These are phyloP conservation scores for Lepidium sativum DNA, from an alignment of 345 rosid species.

Conservation along the genomic window DNA sequence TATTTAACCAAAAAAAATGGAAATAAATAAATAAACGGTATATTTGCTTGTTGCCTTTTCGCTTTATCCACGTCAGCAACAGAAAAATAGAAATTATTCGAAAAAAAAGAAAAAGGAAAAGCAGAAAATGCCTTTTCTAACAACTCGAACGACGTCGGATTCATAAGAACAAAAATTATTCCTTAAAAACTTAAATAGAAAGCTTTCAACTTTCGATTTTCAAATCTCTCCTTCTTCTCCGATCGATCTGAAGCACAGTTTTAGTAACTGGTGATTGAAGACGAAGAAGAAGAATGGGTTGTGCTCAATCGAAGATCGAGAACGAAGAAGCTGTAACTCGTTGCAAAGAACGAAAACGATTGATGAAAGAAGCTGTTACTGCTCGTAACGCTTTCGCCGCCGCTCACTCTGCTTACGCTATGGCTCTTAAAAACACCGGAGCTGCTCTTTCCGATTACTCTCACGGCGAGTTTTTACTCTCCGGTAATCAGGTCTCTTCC, in stretches of 20 bases:
- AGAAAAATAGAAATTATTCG: neutral
- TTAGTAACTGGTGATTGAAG: too few relatives aligned
- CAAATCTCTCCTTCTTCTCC: too few relatives aligned
- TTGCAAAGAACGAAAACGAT: constrained; percentile 64
- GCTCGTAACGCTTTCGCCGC: constrained; percentile 94
- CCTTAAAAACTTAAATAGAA: neutral
- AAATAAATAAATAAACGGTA: too few relatives aligned
- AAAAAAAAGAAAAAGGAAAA: neutral
- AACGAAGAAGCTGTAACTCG: constrained; percentile 84
- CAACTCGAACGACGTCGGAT: constrained; percentile 19
- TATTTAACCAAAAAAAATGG: too few relatives aligned
- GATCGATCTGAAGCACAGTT: constrained; percentile 17
- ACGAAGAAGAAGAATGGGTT: constrained; percentile 48
- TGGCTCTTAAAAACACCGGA: constrained; percentile 80
- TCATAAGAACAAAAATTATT: too few relatives aligned
- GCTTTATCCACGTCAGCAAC: constrained; percentile 26
- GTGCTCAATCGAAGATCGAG: constrained; percentile 90
- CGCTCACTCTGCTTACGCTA: constrained; percentile 76
- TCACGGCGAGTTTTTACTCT: constrained; percentile 49
- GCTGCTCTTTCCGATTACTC: constrained; percentile 87
- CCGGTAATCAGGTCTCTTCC: constrained; percentile 17
- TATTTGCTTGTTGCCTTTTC: constrained; percentile 2
- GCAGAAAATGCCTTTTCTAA: neutral
- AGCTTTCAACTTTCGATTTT: neutral
- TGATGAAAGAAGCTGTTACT: constrained; percentile 67